Evolutionary conservation across 306 rosid species (phyloP).

Genomic region (Pyrus pyrifolia): DNA sequence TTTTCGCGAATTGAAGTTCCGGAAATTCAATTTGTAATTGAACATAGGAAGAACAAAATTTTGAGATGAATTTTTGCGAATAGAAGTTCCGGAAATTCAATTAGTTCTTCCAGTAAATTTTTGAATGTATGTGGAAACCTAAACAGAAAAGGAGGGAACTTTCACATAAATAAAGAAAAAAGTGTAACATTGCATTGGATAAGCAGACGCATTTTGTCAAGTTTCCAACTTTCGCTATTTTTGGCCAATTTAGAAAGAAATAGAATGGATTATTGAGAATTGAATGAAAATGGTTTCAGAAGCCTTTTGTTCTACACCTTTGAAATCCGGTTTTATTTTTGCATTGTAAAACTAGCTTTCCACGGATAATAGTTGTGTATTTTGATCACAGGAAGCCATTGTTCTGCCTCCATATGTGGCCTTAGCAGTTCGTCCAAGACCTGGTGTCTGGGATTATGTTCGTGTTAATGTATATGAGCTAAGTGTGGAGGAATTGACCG

Average conservation of each 20-base stretch:
- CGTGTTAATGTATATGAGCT: constrained; percentile 81
- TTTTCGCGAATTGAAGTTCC: not conserved
- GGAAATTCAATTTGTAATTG: not conserved
- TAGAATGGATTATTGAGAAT: not conserved
- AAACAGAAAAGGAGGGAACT: too few relatives aligned
- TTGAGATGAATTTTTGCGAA: too few relatives aligned
- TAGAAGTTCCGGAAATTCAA: not conserved
- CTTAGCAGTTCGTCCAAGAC: constrained; percentile 84
- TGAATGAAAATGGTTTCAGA: not conserved
- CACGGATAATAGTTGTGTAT: not conserved
- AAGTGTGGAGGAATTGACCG: constrained; percentile 73
- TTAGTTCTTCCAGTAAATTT: not conserved
- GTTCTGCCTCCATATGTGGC: constrained; percentile 86
- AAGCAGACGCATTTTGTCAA: not conserved
- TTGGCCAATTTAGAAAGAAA: not conserved
- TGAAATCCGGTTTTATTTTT: not conserved
- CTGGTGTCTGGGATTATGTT: constrained; percentile 87
- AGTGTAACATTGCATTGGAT: not conserved
- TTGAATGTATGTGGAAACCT: not conserved
- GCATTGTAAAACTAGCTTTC: not conserved
- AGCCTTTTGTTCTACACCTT: not conserved
- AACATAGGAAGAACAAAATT: too few relatives aligned
- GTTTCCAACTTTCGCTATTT: not conserved
- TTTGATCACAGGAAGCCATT: constrained; percentile 63
- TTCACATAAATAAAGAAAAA: not conserved